These are phyloP conservation scores for Dujonia santamariae DNA, from an alignment of 1,139 yeast genomes.

Conservation along the genomic window DNA sequence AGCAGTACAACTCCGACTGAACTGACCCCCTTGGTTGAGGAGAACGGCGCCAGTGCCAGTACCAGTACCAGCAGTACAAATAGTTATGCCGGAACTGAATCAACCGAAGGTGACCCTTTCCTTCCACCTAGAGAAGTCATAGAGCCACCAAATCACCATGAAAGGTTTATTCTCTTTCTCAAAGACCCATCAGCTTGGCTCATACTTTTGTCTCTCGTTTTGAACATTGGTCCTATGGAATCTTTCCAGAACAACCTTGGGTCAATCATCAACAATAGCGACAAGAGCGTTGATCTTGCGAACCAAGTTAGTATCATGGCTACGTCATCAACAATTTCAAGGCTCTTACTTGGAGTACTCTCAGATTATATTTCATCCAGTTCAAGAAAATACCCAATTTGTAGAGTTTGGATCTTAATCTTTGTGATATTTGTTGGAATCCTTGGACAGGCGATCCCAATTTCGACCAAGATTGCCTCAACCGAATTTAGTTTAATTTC, in stretches of 20 bases:
- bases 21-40: slow-evolving; percentile 18
- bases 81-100: too few relatives aligned
- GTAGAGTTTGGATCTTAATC: slow-evolving; percentile 44
- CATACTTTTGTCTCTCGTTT: slow-evolving; percentile 58
- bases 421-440: slow-evolving; percentile 40
- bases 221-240: slow-evolving; percentile 83
- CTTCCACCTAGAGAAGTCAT: slow-evolving; percentile 27
- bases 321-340: slow-evolving; percentile 34
- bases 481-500: slow-evolving; percentile 38
- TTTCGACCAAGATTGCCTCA: not conserved
- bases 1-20: slow-evolving; percentile 29
- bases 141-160: slow-evolving; percentile 46
- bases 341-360: slow-evolving; percentile 64
- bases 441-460: slow-evolving; percentile 32
- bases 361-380: slow-evolving; percentile 51
- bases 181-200: slow-evolving; percentile 65
- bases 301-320: slow-evolving; percentile 42
- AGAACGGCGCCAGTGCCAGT: not conserved
- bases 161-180: slow-evolving; percentile 50
- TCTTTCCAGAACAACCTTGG: slow-evolving; percentile 86
- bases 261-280: slow-evolving; percentile 38
- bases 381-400: slow-evolving; percentile 23
- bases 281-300: slow-evolving; percentile 46
- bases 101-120: slow-evolving; percentile 15
- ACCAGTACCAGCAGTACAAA: too few relatives aligned